Evolutionary conservation across 257 asterid genomes (phyloP), one percentile per base, ranked within the genome.

Genomic region (Perilla frutescens): DNA sequence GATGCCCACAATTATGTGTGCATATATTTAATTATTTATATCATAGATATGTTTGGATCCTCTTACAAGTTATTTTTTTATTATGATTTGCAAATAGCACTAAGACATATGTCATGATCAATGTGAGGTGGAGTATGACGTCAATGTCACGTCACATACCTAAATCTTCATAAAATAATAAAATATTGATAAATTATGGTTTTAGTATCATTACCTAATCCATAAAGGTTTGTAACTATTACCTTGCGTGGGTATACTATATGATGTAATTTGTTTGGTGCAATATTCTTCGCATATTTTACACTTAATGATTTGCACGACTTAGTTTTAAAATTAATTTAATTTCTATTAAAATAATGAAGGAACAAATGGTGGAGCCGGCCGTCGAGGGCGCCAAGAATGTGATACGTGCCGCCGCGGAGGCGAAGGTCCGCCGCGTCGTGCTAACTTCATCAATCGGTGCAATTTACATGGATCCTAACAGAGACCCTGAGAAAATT

Each of bases 291-390:
- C 40, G 0, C 1, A 56, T 56, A 8, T 20, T 20, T 6, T 14
- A 51, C 58, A 51, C 9, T n/a, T 4, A 54, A n/a, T 51, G 3
- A 45, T 3, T 0, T 45, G 50, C 50, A 45, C 8, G 50, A 5
- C 29, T 13, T 50, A 13, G 8, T 4, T 14, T 14, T 20, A 14
- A 13, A 13, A 1, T 7, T 1, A 11, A 62, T 14, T 20, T 62
- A 15, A 58, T 62, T 62, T 9, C 9, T 53, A 53, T 47, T 47
- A 9, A 9, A 12, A 13, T 20, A 1, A 31, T 79, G 65, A 72
- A 95, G 99, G 97, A 94, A 72, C 91, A 94, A 91, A 88, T 94
- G 98, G 87, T 94, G 88, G 98, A 91, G 87, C 99, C 99, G 8
- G 93, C 99, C 12, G 96, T 91, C 54, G 84, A 77, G 4, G 98